phyloP scores from a whole-genome alignment of 1,284 basidiomycete genomes.

The Trametes sp. region DNA sequence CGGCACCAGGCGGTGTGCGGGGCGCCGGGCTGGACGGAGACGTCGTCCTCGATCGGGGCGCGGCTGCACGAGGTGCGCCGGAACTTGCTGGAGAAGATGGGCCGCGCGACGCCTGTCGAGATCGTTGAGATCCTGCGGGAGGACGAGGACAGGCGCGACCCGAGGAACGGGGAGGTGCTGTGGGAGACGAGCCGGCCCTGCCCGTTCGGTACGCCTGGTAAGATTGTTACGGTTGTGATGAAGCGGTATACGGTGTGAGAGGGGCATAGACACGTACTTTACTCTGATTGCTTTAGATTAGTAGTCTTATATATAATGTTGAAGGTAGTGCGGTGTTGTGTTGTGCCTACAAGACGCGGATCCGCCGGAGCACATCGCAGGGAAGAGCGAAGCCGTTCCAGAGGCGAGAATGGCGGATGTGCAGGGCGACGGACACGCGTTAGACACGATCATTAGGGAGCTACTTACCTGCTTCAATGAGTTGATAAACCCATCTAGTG shows the following conservation, averaged over 20 bases:
- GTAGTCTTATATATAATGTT: no score
- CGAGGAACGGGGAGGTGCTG: neutral
- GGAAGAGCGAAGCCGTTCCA: no score
- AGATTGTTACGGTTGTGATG: neutral
- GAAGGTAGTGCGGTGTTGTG: no score
- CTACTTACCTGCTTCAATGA: no score
- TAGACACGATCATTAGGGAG: no score
- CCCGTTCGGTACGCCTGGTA: neutral
- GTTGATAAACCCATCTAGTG: no score
- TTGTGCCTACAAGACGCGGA: no score
- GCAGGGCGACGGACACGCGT: no score
- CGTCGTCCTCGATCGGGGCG: neutral
- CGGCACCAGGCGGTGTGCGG: neutral
- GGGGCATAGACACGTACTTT: no score
- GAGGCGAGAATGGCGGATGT: no score
- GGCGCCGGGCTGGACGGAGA: neutral
- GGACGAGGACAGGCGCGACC: neutral
- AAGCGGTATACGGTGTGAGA: neutral
- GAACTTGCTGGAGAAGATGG: neutral
- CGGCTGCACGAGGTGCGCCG: neutral
- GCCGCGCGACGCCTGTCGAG: neutral
- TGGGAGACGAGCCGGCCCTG: neutral
- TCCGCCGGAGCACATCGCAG: no score
- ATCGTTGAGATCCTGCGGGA: neutral
- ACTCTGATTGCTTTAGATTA: neutral